Evolutionary conservation across 805 yeast genomes (phyloP).

Genomic region (Candida xiaguanensis): DNA sequence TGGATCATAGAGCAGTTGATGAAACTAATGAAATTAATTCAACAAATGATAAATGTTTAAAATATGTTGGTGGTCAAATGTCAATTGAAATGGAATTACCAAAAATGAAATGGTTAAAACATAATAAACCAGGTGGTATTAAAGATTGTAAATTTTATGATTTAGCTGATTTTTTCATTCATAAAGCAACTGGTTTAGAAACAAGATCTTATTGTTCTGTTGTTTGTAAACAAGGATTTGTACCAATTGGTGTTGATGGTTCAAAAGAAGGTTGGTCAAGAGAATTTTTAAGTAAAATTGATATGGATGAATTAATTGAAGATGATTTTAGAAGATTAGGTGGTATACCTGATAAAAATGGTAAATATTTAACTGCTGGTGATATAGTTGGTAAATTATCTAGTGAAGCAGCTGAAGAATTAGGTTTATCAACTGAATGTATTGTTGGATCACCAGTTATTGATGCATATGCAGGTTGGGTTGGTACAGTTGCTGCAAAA

Average conservation of each 20-base stretch:
- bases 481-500: constrained; percentile 94
- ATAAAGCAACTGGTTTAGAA: constrained; percentile 83
- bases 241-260: constrained; percentile 88
- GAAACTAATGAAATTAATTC: constrained; percentile 82
- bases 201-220: constrained; percentile 86
- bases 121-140: constrained; percentile 62
- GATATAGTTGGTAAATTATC: constrained; percentile 77
- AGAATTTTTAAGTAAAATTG: constrained; percentile 67
- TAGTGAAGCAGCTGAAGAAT: constrained; percentile 64
- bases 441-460: constrained; percentile 94
- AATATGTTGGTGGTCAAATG: constrained; percentile 96
- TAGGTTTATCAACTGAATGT: constrained; percentile 78
- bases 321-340: constrained; percentile 79
- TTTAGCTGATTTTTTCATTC: constrained; percentile 87
- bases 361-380: constrained; percentile 81
- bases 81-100: constrained; percentile 98
- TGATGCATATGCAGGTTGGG: constrained; percentile 98
- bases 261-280: constrained; percentile 86
- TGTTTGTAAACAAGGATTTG: constrained; percentile 93
- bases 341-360: constrained; percentile 73
- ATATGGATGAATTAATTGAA: constrained; percentile 71
- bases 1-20: constrained; percentile 91
- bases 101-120: constrained; percentile 93
- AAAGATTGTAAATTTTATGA: constrained; percentile 82
- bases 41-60: constrained; percentile 72